Percentiles rank a stretch among this genome's conserved stretches.
Evolutionary conservation across 306 rosid genomes (phyloP).

Genomic region (Castanea sativa): DNA sequence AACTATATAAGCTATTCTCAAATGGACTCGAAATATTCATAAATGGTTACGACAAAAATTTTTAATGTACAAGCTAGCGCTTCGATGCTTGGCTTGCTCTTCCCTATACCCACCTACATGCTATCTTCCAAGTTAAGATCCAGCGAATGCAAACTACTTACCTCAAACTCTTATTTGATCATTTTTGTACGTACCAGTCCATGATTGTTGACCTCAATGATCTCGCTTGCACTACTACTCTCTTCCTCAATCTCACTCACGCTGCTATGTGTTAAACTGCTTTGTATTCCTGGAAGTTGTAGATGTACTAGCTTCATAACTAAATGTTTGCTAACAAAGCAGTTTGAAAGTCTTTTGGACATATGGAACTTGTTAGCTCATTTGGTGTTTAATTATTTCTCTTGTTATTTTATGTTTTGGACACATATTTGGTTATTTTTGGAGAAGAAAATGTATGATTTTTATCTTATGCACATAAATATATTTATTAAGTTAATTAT

Average conservation of each 20-base stretch:
- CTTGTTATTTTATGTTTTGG: too few species aligned
- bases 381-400: too few species aligned
- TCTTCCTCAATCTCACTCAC: constrained; percentile 71
- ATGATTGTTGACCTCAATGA: constrained; percentile 14
- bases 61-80: constrained; percentile 63
- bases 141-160: constrained; percentile 13
- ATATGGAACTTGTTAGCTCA: too few species aligned
- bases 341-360: too few species aligned
- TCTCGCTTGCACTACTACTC: not conserved
- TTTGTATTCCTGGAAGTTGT: not conserved
- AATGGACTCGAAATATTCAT: too few species aligned
- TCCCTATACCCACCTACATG: constrained; percentile 69
- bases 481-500: too few species aligned
- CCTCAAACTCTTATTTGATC: constrained; percentile 39
- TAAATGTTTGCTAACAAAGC: too few species aligned
- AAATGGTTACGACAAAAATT: too few species aligned
- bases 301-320: not conserved
- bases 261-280: constrained; percentile 6
- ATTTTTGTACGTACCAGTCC: constrained; percentile 27
- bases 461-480: too few species aligned
- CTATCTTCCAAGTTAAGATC: constrained; percentile 25
- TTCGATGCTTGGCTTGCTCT: constrained; percentile 52
- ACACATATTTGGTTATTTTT: too few species aligned
- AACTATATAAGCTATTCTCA: too few species aligned
- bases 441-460: too few species aligned